These are phyloP conservation scores for Rosa rugosa DNA, from an alignment of 306 rosid species.

Conservation along the genomic window DNA sequence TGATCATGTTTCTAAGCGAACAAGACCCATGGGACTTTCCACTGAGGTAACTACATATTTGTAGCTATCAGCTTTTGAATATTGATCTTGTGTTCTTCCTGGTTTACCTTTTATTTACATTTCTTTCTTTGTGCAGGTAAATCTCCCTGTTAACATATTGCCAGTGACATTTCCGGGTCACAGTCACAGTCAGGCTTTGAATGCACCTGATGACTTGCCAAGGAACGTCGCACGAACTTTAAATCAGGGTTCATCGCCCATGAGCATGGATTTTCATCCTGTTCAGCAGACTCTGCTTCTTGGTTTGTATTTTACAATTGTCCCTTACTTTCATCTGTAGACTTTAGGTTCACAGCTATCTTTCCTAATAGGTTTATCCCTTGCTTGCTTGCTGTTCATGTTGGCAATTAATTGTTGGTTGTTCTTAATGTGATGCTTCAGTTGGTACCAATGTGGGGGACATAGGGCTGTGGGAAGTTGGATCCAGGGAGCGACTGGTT, in stretches of 20 bases:
- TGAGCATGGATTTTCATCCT: conserved; percentile 99
- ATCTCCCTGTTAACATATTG: conserved; percentile 88
- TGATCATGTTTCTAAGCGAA: conserved; percentile 85
- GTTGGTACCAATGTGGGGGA: conserved; percentile 97
- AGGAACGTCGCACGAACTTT: conserved; percentile 68
- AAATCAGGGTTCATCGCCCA: conserved; percentile 93
- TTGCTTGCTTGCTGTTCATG: conserved; percentile 21
- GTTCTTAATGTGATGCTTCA: conserved; percentile 34
- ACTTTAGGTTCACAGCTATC: background rate
- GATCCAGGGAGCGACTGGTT: conserved; percentile 81
- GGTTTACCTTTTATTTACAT: conserved; percentile 3
- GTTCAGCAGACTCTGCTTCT: conserved; percentile 86
- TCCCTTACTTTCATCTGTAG: conserved; percentile 2
- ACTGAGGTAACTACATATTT: conserved; percentile 63
- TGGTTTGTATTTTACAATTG: conserved; percentile 47
- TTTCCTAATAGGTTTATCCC: conserved; percentile 9
- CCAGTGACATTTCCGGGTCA: conserved; percentile 78
- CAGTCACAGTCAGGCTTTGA: conserved; percentile 72
- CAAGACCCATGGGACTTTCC: conserved; percentile 82
- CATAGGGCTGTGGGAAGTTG: conserved; percentile 97
- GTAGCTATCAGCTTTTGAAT: background rate
- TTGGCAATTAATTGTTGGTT: conserved; percentile 14
- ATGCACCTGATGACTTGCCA: conserved; percentile 87
- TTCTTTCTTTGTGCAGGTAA: conserved; percentile 56
- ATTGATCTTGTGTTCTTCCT: background rate